Evolutionary conservation across 805 yeast genomes (phyloP).

Genomic region (Metschnikowia orientalis): DNA sequence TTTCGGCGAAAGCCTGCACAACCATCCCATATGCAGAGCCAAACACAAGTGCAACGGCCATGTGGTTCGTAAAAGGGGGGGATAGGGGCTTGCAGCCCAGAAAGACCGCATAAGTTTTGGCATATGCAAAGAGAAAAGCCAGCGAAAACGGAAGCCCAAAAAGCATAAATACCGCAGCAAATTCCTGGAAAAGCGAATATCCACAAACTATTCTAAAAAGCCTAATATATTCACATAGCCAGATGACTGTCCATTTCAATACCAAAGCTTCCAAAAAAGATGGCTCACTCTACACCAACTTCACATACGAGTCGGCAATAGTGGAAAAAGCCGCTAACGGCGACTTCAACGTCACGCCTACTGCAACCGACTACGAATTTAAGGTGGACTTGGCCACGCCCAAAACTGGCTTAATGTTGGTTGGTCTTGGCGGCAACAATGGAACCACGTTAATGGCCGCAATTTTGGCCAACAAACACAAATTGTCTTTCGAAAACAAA

Average conservation of each 20-base stretch:
- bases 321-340: conserved; percentile 56
- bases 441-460: conserved; percentile 90
- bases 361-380: conserved; percentile 71
- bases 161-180: too few relatives aligned
- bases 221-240: too few relatives aligned
- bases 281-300: conserved; percentile 54
- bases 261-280: conserved; percentile 46
- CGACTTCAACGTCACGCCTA: conserved; percentile 62
- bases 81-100: too few relatives aligned
- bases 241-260: conserved; percentile 19
- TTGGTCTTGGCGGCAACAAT: conserved; percentile 95
- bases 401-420: conserved; percentile 83
- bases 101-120: too few relatives aligned
- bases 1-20: conserved; percentile 15
- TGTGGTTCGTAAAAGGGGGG: too few relatives aligned
- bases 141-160: too few relatives aligned
- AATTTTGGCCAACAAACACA: conserved; percentile 76
- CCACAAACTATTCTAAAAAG: too few relatives aligned
- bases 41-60: too few relatives aligned
- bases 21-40: conserved; percentile 8
- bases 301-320: conserved; percentile 69
- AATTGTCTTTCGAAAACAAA: conserved; percentile 75
- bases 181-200: too few relatives aligned
- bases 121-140: too few relatives aligned
- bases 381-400: conserved; percentile 79